These are phyloP conservation scores for Zychaea mexicana DNA, from an alignment of 371 early-diverging fungal genomes.

Conservation along the genomic window DNA sequence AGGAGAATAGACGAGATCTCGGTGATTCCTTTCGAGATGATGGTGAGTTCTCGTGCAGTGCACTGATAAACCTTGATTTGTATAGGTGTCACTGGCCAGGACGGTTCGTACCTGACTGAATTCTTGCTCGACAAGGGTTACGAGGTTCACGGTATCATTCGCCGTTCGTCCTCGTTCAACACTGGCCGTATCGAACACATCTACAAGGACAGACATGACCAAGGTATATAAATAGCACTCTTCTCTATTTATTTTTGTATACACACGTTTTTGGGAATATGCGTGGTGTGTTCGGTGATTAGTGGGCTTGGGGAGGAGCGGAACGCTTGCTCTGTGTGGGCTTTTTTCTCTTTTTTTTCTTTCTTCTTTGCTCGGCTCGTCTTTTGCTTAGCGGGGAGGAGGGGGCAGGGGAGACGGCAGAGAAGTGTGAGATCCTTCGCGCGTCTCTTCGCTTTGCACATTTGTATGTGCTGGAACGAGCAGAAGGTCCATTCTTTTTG, in stretches of 20 bases:
- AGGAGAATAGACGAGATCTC: background rate
- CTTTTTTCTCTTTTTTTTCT: too few relatives aligned
- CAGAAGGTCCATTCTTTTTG: background rate
- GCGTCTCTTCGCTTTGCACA: too few relatives aligned
- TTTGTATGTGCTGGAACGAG: background rate
- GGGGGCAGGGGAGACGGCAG: too few relatives aligned
- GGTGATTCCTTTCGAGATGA: conserved; percentile 3
- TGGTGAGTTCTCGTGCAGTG: background rate
- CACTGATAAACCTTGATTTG: background rate
- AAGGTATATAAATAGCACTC: conserved; percentile 35
- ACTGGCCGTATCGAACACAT: conserved; percentile 78
- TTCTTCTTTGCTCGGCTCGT: too few relatives aligned
- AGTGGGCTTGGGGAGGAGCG: too few relatives aligned
- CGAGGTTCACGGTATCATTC: conserved; percentile 80
- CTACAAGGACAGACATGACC: conserved; percentile 68
- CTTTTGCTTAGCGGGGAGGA: too few relatives aligned
- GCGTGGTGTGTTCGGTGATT: background rate
- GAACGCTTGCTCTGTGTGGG: too few relatives aligned
- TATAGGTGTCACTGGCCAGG: conserved; percentile 80
- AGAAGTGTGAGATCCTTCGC: too few relatives aligned
- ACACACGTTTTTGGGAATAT: background rate
- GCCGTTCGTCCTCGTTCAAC: conserved; percentile 80
- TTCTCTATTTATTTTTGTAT: background rate
- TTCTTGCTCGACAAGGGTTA: conserved; percentile 74
- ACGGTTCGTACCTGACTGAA: conserved; percentile 78